Evolutionary conservation across 495 filamentous ascomycete genomes (phyloP).

Genomic region (Thermothielavioides terrestris): DNA sequence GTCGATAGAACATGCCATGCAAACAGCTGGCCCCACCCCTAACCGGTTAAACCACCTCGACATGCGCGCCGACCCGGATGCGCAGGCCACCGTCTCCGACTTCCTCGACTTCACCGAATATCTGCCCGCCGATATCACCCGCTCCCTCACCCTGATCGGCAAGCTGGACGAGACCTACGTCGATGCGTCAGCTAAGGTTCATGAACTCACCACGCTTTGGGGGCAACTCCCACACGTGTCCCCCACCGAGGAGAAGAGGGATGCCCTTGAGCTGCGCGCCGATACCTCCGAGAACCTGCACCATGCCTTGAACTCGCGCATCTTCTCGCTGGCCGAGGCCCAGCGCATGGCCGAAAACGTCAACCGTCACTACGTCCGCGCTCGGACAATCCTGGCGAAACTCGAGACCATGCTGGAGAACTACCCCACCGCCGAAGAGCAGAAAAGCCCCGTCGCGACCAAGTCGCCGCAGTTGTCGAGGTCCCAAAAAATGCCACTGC

Average conservation of each 20-base stretch:
- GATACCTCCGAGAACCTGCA: slow-evolving; percentile 67
- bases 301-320: slow-evolving; percentile 64
- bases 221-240: slow-evolving; percentile 58
- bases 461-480: slow-evolving; percentile 51
- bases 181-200: slow-evolving; percentile 54
- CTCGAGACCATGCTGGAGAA: slow-evolving; percentile 62
- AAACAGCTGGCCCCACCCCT: slow-evolving; percentile 21
- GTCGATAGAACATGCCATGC: slow-evolving; percentile 23
- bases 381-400: slow-evolving; percentile 70
- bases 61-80: slow-evolving; percentile 68
- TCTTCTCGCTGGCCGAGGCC: slow-evolving; percentile 75
- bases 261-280: slow-evolving; percentile 52
- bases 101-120: slow-evolving; percentile 96
- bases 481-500: slow-evolving; percentile 54
- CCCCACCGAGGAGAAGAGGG: slow-evolving; percentile 35
- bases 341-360: slow-evolving; percentile 67
- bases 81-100: slow-evolving; percentile 88
- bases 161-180: slow-evolving; percentile 68
- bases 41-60: slow-evolving; percentile 26
- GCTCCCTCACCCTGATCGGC: slow-evolving; percentile 80
- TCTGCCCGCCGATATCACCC: slow-evolving; percentile 83
- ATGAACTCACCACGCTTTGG: slow-evolving; percentile 67
- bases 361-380: slow-evolving; percentile 66
- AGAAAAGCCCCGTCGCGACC: slow-evolving; percentile 41
- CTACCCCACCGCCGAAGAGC: slow-evolving; percentile 40